phyloP scores from a whole-genome alignment of 208 protist genomes.

The Porcisia deanei region DNA sequence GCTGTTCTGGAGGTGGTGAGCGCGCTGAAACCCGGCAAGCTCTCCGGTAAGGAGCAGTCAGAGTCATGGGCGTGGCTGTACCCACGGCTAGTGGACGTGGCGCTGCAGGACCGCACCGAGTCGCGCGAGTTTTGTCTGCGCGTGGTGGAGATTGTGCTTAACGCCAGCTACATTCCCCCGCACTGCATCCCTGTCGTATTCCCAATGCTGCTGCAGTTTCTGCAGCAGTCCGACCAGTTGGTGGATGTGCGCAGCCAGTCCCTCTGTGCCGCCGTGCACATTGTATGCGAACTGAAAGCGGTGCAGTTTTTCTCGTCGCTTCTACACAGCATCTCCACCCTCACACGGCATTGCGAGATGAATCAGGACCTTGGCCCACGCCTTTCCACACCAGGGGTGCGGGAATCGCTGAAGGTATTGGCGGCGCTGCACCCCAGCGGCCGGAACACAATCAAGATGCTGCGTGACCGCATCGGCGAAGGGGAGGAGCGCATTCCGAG shows the following conservation, averaged over 20 bases:
- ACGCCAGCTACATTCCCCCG: constrained; percentile 87
- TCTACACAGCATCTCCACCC: constrained; percentile 78
- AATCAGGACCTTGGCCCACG: constrained; percentile 79
- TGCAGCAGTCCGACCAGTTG: constrained; percentile 86
- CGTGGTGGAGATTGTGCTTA: constrained; percentile 85
- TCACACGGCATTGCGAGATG: constrained; percentile 85
- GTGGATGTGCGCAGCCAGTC: constrained; percentile 84
- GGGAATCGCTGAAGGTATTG: constrained; percentile 78
- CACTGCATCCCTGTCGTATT: constrained; percentile 90
- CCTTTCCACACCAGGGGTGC: constrained; percentile 75
- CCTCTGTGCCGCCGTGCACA: constrained; percentile 81
- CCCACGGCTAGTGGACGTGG: constrained; percentile 88
- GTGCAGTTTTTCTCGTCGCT: constrained; percentile 84
- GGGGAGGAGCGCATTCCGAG: constrained; percentile 41
- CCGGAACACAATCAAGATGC: constrained; percentile 57
- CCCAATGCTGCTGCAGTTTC: constrained; percentile 84
- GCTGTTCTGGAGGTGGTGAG: constrained; percentile 86
- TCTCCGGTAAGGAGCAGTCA: constrained; percentile 89
- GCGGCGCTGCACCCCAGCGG: constrained; percentile 69
- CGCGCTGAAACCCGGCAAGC: constrained; percentile 87
- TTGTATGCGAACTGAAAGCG: constrained; percentile 89
- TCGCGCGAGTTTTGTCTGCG: constrained; percentile 88
- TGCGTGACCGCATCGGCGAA: constrained; percentile 65
- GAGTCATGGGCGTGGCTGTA: constrained; percentile 93
- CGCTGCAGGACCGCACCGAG: constrained; percentile 84